These are phyloP conservation scores for Rhodotorula sp. DNA, from an alignment of 1,284 basidiomycete species.

Conservation along the genomic window DNA sequence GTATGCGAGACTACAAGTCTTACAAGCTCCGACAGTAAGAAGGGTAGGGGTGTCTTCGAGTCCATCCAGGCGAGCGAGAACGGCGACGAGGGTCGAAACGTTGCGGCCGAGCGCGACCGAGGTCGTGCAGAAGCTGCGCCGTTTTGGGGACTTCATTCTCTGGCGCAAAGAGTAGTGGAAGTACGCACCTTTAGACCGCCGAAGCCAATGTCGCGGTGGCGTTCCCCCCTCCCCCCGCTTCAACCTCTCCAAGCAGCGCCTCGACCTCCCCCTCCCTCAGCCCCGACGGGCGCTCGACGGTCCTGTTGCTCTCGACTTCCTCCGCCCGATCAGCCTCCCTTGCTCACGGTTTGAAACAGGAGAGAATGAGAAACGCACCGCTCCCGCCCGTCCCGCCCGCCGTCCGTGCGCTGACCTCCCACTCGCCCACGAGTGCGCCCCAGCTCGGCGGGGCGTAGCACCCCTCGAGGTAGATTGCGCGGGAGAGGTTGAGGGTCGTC, in stretches of 20 bases:
- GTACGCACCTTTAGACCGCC: too few species aligned
- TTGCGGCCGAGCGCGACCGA: too few species aligned
- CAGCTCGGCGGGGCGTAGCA: background rate
- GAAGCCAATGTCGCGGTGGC: too few species aligned
- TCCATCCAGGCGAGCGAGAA: too few species aligned
- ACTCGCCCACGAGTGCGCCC: background rate
- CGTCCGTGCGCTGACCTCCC: background rate
- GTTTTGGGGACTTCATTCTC: too few species aligned
- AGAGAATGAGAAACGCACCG: background rate
- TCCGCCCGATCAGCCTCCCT: background rate
- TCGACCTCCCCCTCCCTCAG: background rate
- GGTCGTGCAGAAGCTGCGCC: too few species aligned
- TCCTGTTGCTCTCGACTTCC: background rate
- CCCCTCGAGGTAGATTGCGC: background rate
- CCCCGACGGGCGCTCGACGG: background rate
- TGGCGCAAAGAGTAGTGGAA: too few species aligned
- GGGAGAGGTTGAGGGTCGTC: background rate
- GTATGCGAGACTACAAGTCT: too few species aligned
- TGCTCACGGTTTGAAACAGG: background rate
- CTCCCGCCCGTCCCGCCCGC: background rate
- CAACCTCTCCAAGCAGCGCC: background rate
- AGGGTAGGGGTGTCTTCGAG: too few species aligned
- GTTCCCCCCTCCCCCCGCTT: too few species aligned
- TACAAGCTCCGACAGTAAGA: too few species aligned
- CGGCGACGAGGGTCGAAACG: too few species aligned